Base-by-base conservation (phyloP, 1,284 basidiomycete genomes). In the Retiboletus flavoniger region DNA sequence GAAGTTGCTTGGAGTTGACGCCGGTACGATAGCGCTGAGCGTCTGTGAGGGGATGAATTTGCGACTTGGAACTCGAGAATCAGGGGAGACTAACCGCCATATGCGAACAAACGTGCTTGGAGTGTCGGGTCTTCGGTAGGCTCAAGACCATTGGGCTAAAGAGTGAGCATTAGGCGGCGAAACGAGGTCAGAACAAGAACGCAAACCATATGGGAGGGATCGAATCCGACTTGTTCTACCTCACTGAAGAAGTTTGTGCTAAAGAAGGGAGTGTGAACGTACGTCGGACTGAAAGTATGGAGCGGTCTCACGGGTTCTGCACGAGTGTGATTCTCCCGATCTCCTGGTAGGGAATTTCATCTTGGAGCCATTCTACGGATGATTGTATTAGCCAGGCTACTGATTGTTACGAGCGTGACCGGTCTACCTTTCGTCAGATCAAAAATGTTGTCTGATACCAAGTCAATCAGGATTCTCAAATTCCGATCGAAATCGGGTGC, bases 101-200 rank as follows among this genome's bases (percentile, higher is more conserved):
- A 77, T 10, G 74, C 69, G 62, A 76, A 77, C 14, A 77, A 65
- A 43, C 75, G 73, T 16, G 71, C 66, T 60, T 77, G 75, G 34
- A 77, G 70, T 14, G 72, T 70, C 0, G 74, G 76, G 58, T 78
- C 76, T 40, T 69, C 66, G 1, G 63, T 63, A 5, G 75, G 66
- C 57, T 74, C 77, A n/a, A 66, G 51, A 38, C 63, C 54, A 45
- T 56, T 50, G 7, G 65, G 57, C 58, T 63, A 26, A 45, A 34
- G 16, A 0, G 3, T 14, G 16, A 16, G 17, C 16, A 19, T 50
- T n/a, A 49, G 28, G 21, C 3, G 13, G 17, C 6, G 13, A 32
- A 39, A 19, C 10, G 16, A 21, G 24, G 21, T 10, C 1, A 32
- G 2, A 24, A 9, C 1, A 46, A 51, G 21, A 48, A 16, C 16